Conservation (phyloP, 371 early-diverging fungal species). For the Agmasoma carcini region DNA sequence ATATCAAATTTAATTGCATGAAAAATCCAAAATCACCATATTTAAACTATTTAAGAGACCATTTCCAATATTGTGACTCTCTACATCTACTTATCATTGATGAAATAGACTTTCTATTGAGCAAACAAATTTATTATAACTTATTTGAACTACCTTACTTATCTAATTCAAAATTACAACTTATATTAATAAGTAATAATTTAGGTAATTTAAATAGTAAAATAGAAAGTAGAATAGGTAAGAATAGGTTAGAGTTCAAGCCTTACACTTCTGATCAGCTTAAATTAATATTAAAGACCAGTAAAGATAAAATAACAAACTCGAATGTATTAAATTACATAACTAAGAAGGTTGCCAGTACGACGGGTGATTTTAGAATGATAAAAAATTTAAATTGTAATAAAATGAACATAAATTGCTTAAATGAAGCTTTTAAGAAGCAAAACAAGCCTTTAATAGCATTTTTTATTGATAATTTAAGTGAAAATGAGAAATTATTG, state of each 20-base stretch:
- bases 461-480: constrained; percentile 8
- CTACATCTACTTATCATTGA: constrained; percentile 67
- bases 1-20: constrained; percentile 7
- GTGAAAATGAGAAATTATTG: constrained; percentile 28
- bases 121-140: constrained; percentile 80
- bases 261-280: constrained; percentile 38
- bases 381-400: constrained; percentile 59
- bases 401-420: constrained; percentile 15
- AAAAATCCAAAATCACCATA: background rate
- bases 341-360: constrained; percentile 75
- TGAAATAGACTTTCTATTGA: constrained; percentile 81
- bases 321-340: constrained; percentile 60
- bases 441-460: constrained; percentile 17
- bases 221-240: constrained; percentile 74
- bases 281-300: constrained; percentile 17
- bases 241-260: constrained; percentile 45
- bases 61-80: constrained; percentile 10
- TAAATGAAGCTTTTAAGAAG: constrained; percentile 32
- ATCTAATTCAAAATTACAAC: constrained; percentile 62
- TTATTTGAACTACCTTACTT: constrained; percentile 83
- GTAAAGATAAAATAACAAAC: background rate
- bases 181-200: constrained; percentile 88
- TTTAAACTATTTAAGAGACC: constrained; percentile 13
- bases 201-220: constrained; percentile 82
- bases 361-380: constrained; percentile 85